A percentile compares a stretch with the other conserved stretches of the same genome.
Evolutionary conservation across 768 basidiomycete species (phyloP).

Genomic region (Hericium rajendrae): DNA sequence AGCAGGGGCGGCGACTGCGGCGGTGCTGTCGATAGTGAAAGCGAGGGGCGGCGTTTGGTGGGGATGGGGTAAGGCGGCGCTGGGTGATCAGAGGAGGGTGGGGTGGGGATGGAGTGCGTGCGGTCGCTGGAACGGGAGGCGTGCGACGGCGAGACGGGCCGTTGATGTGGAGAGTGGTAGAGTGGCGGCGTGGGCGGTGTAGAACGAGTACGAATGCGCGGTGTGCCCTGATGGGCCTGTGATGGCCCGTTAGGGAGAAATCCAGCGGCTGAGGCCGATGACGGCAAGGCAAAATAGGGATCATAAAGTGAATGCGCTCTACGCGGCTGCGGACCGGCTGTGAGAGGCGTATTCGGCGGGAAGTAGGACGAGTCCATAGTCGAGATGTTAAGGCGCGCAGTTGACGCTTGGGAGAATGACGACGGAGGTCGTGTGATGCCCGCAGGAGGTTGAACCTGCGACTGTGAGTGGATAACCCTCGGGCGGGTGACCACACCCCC

Average conservation of each 20-base stretch:
- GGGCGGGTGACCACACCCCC: slow-evolving; percentile 84
- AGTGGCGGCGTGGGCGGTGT: slow-evolving; percentile 19
- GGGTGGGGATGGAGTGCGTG: slow-evolving; percentile 41
- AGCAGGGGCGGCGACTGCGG: slow-evolving; percentile 19
- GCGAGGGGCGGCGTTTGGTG: slow-evolving; percentile 24
- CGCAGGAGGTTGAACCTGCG: slow-evolving; percentile 48
- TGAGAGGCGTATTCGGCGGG: background rate
- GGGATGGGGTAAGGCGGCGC: background rate
- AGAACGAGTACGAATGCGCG: slow-evolving; percentile 12
- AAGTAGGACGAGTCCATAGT: slow-evolving; percentile 1
- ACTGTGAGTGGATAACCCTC: slow-evolving; percentile 78
- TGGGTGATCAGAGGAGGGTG: slow-evolving; percentile 26
- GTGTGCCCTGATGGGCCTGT: slow-evolving; percentile 3
- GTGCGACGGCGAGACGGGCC: slow-evolving; percentile 31
- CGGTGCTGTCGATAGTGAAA: slow-evolving; percentile 16
- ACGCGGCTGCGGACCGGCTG: background rate
- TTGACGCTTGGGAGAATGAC: slow-evolving; percentile 10
- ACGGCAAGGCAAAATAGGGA: slow-evolving; percentile 1
- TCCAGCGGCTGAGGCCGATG: no score
- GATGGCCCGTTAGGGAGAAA: no score
- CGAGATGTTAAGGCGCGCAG: background rate
- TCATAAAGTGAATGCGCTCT: slow-evolving; percentile 8
- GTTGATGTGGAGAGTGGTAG: slow-evolving; percentile 19
- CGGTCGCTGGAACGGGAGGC: slow-evolving; percentile 24
- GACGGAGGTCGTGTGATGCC: slow-evolving; percentile 23